Conservation (phyloP, 1,139 yeast genomes). For the Kodamaea alishanica region DNA sequence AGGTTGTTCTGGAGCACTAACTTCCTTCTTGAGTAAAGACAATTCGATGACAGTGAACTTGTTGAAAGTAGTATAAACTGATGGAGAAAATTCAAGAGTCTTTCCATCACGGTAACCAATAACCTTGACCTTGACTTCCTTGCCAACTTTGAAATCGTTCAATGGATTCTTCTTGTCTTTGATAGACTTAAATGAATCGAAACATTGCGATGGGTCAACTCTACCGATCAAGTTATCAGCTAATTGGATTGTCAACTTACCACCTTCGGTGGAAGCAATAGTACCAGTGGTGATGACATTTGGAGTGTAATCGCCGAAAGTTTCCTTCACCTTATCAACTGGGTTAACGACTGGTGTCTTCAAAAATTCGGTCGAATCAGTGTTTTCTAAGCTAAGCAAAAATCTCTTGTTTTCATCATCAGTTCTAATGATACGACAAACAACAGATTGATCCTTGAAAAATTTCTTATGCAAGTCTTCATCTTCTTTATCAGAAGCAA, state of each 20-base stretch:
- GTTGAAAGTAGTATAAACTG: constrained; percentile 55
- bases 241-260: constrained; percentile 71
- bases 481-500: constrained; percentile 54
- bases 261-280: constrained; percentile 61
- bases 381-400: constrained; percentile 54
- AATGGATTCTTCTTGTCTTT: constrained; percentile 59
- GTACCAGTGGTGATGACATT: constrained; percentile 62
- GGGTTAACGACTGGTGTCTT: constrained; percentile 45
- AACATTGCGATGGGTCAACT: constrained; percentile 68
- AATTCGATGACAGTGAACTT: constrained; percentile 64
- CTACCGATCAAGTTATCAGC: constrained; percentile 82
- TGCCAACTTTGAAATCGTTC: constrained; percentile 55
- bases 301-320: constrained; percentile 49
- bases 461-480: constrained; percentile 58
- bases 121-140: constrained; percentile 57
- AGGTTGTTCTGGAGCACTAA: constrained; percentile 19
- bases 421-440: constrained; percentile 58
- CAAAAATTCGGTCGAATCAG: constrained; percentile 18
- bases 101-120: constrained; percentile 77
- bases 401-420: constrained; percentile 72
- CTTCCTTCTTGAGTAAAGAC: constrained; percentile 43
- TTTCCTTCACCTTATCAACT: constrained; percentile 50
- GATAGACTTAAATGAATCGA: constrained; percentile 43
- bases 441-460: constrained; percentile 62
- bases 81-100: constrained; percentile 65